A percentile compares a stretch with the other conserved stretches of the same genome.
Conservation (phyloP, 345 rosid species). For the Draba incana region DNA sequence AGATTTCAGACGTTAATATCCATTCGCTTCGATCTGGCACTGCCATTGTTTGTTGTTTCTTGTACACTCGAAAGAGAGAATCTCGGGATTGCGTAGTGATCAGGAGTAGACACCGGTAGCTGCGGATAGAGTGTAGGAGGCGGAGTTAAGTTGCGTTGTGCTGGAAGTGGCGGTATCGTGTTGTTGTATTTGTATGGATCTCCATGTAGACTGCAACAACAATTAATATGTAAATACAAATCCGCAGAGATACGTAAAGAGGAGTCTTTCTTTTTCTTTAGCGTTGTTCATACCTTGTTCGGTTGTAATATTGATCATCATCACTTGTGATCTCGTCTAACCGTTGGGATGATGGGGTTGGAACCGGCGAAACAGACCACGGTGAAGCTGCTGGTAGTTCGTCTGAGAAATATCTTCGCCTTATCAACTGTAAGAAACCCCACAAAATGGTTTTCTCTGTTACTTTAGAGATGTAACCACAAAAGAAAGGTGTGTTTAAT, state of each 20-base stretch:
- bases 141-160: conserved; percentile 90
- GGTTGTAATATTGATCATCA: conserved; percentile 68
- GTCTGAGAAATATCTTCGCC: conserved; percentile 93
- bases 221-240: neutral
- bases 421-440: conserved; percentile 63
- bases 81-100: conserved; percentile 73
- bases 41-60: conserved; percentile 57
- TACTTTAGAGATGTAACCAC: neutral
- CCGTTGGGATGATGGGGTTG: conserved; percentile 57
- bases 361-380: conserved; percentile 72
- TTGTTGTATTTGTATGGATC: conserved; percentile 75
- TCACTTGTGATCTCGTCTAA: conserved; percentile 71
- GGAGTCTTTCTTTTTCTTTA: neutral
- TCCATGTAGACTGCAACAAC: conserved; percentile 56
- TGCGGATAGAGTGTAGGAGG: conserved; percentile 97
- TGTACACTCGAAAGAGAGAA: conserved; percentile 57
- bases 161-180: conserved; percentile 85
- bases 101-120: conserved; percentile 76
- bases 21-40: conserved; percentile 68
- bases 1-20: conserved; percentile 72
- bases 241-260: neutral
- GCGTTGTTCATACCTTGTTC: conserved; percentile 53
- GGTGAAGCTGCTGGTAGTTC: conserved; percentile 70
- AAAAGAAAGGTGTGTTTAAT: neutral
- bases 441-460: neutral